Conservation (phyloP, 2,329 filamentous ascomycete species). For the Fusarium hainanense region DNA sequence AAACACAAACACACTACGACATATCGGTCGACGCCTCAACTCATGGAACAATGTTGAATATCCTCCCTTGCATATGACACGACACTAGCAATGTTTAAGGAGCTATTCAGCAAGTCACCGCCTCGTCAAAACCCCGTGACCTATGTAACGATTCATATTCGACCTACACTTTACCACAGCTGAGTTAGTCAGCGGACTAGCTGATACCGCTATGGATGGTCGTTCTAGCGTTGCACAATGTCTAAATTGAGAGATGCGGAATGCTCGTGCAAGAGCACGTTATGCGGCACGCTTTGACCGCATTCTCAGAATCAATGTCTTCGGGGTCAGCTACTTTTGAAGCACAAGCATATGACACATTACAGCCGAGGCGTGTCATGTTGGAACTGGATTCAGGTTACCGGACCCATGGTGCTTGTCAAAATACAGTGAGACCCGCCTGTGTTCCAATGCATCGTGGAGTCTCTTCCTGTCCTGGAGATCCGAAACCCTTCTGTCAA, state of each 20-base stretch:
- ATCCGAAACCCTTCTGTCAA: neutral
- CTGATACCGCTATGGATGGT: constrained; percentile 8
- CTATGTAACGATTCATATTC: constrained; percentile 22
- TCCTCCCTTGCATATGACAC: constrained; percentile 36
- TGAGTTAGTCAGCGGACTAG: constrained; percentile 10
- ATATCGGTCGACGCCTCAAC: constrained; percentile 21
- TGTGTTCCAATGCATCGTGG: neutral
- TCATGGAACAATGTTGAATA: constrained; percentile 10
- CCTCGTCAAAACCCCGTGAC: constrained; percentile 9
- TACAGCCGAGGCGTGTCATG: constrained; percentile 5
- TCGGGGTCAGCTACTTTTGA: neutral
- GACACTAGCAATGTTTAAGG: constrained; percentile 20
- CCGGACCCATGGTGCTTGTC: constrained; percentile 9
- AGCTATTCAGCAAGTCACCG: constrained; percentile 16
- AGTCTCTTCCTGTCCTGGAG: neutral
- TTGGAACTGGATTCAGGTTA: neutral
- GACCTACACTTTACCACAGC: constrained; percentile 16
- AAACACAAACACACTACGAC: constrained; percentile 20
- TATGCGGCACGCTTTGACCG: constrained; percentile 12
- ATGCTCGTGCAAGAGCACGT: constrained; percentile 12
- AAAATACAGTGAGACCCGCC: constrained; percentile 8
- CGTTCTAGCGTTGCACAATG: constrained; percentile 13
- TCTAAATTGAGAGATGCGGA: constrained; percentile 13
- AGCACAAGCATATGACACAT: neutral
- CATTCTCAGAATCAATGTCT: neutral